Base-by-base conservation (phyloP, 2,329 filamentous ascomycete genomes). In the Trichoderma gracile region DNA sequence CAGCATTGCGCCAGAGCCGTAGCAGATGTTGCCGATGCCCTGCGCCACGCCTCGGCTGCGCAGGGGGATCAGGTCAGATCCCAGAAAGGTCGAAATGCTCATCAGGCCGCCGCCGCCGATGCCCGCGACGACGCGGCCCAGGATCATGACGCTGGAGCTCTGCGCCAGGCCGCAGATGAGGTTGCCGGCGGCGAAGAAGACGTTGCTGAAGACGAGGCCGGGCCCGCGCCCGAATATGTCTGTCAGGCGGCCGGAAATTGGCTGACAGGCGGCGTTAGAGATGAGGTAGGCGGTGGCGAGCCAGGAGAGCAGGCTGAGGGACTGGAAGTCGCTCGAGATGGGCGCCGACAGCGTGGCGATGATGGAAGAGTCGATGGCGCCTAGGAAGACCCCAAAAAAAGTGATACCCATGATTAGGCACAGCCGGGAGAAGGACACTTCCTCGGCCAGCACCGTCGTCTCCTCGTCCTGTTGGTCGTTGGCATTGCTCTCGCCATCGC, bases 271-370 rank as follows among this genome's bases (percentile, higher is more conserved):
- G 2, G 93, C 90, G 75, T 94, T 96, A 69, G 92, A 89, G 71
- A 97, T 93, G 30, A 96, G 84, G 74, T 96, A 97, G 21, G 91
- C 89, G 0, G 91, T 90, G 0, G 92, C 93, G 8, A 97, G 86
- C 93, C 93, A 97, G 0, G 92, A 93, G 50, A 96, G 82, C 4
- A 95, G 81, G 21, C 88, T 89, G 30, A 96, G 85, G 1, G 91
- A 96, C 65, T 88, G 82, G 77, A 97, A 96, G 49, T 89, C 89
- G 73, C 87, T 90, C 25, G 91, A 91, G 68, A 97, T 96, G 8
- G 93, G 91, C 0, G 86, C 90, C 0, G 91, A 89, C 1, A 97
- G 83, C 0, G 93, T 97, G 9, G 93, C 92, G 69, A 96, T 91
- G 68, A 97, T 89, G 54, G 91, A 95, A 1, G 85, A 86, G 77